phyloP scores from a whole-genome alignment of 2,329 filamentous ascomycete species.

The Kalmusia sp. region DNA sequence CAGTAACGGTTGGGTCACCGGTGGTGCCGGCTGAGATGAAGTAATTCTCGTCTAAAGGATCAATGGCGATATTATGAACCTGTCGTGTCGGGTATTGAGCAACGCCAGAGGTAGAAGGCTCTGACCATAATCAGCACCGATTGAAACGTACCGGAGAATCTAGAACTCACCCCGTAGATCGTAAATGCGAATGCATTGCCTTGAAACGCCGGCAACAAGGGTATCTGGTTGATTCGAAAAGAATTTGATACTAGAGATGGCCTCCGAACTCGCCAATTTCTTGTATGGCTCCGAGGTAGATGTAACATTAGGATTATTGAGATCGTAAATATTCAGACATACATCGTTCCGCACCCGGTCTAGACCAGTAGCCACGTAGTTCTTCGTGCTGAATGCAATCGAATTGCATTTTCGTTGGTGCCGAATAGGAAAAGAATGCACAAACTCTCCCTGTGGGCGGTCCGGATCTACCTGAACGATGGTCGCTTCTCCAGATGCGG shows the following conservation, averaged over 20 bases:
- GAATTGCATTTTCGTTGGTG: constrained; percentile 81
- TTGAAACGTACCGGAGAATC: no score
- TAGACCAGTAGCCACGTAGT: constrained; percentile 76
- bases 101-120: constrained; percentile 52
- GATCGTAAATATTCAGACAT: constrained; percentile 83
- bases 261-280: constrained; percentile 68
- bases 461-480: constrained; percentile 76
- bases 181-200: constrained; percentile 76
- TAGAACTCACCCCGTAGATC: constrained; percentile 73
- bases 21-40: constrained; percentile 79
- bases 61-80: constrained; percentile 75
- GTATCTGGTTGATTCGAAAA: constrained; percentile 79
- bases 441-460: constrained; percentile 43
- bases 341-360: constrained; percentile 83
- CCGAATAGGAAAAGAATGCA: constrained; percentile 74
- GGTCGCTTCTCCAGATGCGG: constrained; percentile 76
- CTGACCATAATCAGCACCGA: constrained; percentile 30
- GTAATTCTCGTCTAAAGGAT: constrained; percentile 81
- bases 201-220: constrained; percentile 77
- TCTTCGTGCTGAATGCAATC: constrained; percentile 77
- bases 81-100: constrained; percentile 62
- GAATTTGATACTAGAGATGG: constrained; percentile 84
- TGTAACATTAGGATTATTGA: constrained; percentile 64
- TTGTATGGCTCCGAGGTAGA: constrained; percentile 60
- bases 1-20: constrained; percentile 75